Evolutionary conservation across 2,329 filamentous ascomycete species (phyloP), one percentile per base, ranked within the genome.

Genomic region (Cladosporium sp.): DNA sequence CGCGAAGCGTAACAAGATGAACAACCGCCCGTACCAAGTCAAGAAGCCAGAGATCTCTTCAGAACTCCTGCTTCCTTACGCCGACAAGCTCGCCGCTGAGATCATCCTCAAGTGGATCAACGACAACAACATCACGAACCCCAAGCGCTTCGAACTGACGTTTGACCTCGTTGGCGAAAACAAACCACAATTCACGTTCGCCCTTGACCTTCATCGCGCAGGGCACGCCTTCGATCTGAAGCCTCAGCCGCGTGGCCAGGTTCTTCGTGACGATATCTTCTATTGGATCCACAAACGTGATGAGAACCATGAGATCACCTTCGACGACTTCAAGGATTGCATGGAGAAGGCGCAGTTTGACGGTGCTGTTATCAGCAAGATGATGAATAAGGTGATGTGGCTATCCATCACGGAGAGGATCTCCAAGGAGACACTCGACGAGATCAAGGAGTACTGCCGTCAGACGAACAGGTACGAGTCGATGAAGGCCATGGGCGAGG

Each of bases 271-370:
- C 20, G 18, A 43, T 8, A 49, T 56, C 22, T 51, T 54, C 51
- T 29, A 41, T 0, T 57, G 54, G 47, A 30, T 56, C 27, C 6
- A 24, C 19, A 18, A 38, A 7, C 8, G 11, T 17, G 17, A 19
- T 2, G 27, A 15, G 1, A 11, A 13, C 1, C 8, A 7, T 2
- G n/a, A 9, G 13, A n/a, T 27, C 41, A 37, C 9, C 9, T 19
- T 20, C 12, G n/a, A 20, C 19, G 54, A 57, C 29, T 54, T 57
- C 30, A 49, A 49, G 17, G 29, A 36, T 34, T 42, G 55, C 43
- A 36, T 54, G 18, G 51, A 56, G 19, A 43, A 17, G 7, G 40
- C 50, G 4, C 20, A 19, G 9, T 54, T 50, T 29, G 55, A 57
- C 43, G 22, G 40, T 19, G 43, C 41, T 7, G 15, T 56, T 15